Base-by-base conservation (phyloP, 495 filamentous ascomycete species). In the Trichodelitschia bisporula region DNA sequence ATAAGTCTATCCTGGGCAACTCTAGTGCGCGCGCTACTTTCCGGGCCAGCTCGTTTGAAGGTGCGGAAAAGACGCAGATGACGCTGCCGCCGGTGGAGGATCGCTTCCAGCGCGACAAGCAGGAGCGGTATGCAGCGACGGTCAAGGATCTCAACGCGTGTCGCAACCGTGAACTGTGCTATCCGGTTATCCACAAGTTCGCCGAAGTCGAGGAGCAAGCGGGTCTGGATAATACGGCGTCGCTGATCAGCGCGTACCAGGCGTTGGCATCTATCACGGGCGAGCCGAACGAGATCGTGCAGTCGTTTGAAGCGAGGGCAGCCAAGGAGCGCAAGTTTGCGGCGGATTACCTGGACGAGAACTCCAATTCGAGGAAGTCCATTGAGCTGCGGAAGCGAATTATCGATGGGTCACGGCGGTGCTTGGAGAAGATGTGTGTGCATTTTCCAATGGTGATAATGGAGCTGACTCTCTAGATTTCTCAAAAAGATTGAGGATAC, bases 1-100 rank as follows among this genome's bases (percentile, higher is more conserved):
- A 77, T 34, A 74, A 68, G 38, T 89, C 82, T 10, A 73, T 91
- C 17, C 77, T 93, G 46, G 83, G 83, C 13, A 64, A 66, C 23
- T 72, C 77, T 11, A 75, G 60, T 64, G 30, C 43, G 64, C 37
- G 38, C 29, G 28, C 20, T 5, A 27, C 18, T 20, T 13, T 20
- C 15, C 13, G 18, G 5, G 15, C 16, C 12, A 30, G 17, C 15
- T 42, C 58, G 26, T 83, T 83, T 42, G 76, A 83, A 42, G 57
- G 70, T 0, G 58, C 62, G 19, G 64, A 76, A 27, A 58, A 61
- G 17, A 56, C 36, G 23, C 50, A 52, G 9, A 45, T 47, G 9
- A 41, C 43, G n/a, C 40, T 48, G 15, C 42, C 37, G 6, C 37
- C 54, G 28, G 56, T 66, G 11, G 72, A 79, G 36, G 65, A 79